These are phyloP conservation scores for Euphrasia arctica DNA, from an alignment of 305 asterid species.

Conservation along the genomic window DNA sequence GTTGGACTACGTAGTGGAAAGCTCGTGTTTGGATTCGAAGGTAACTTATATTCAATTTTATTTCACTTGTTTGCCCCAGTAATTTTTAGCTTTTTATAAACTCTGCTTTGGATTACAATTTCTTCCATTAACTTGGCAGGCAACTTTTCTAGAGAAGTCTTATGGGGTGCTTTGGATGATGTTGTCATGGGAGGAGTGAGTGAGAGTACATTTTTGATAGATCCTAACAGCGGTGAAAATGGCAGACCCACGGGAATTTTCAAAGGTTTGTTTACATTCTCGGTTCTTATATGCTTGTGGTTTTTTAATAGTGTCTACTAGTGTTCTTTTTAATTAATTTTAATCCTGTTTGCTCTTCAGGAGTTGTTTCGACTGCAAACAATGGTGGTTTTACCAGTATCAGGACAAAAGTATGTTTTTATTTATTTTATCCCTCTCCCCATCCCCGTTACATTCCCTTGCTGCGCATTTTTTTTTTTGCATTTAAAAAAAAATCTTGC, in stretches of 20 bases:
- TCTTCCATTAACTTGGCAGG: constrained; percentile 38
- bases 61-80: constrained; percentile 6
- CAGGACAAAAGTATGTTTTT: constrained; percentile 66
- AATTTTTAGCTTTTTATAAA: background rate
- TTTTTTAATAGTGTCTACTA: too few relatives aligned
- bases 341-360: constrained; percentile 32
- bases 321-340: constrained; percentile 3
- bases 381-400: constrained; percentile 94
- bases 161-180: constrained; percentile 97
- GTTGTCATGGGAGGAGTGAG: constrained; percentile 99
- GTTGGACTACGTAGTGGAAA: constrained; percentile 71
- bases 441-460: background rate
- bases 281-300: constrained; percentile 5
- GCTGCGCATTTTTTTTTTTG: background rate
- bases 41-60: constrained; percentile 31
- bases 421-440: background rate
- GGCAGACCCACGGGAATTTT: constrained; percentile 82
- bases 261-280: constrained; percentile 53
- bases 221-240: constrained; percentile 70
- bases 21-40: constrained; percentile 75
- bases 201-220: constrained; percentile 69
- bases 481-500: background rate
- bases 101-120: background rate
- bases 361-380: constrained; percentile 84
- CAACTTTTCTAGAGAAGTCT: constrained; percentile 57